These are phyloP conservation scores for Candida bentonensis DNA, from an alignment of 805 yeast species.

Conservation along the genomic window DNA sequence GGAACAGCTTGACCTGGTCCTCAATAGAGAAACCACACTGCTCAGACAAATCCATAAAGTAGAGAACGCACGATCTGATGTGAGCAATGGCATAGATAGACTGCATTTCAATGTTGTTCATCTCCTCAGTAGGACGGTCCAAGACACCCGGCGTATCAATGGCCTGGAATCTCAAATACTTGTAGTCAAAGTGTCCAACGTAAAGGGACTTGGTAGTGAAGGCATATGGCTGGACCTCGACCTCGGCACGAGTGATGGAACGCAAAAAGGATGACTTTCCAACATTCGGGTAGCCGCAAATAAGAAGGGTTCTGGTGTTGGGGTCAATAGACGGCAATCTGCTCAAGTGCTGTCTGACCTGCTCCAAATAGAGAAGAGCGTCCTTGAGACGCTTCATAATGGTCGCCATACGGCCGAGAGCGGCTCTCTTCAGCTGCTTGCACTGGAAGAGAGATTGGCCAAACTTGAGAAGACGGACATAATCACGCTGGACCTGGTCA, in stretches of 20 bases:
- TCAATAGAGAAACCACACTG: constrained; percentile 98
- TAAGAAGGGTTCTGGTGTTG: constrained; percentile 90
- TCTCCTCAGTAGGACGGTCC: constrained; percentile 97
- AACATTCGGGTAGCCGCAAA: constrained; percentile 98
- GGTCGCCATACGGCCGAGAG: constrained; percentile 99
- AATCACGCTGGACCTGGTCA: constrained; percentile 94
- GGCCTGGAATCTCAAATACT: constrained; percentile 94
- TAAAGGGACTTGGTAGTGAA: constrained; percentile 95
- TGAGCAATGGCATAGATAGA: constrained; percentile 98
- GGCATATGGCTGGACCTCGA: constrained; percentile 98
- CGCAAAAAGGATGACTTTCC: constrained; percentile 94
- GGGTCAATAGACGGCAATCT: constrained; percentile 98
- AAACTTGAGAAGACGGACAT: constrained; percentile 82
- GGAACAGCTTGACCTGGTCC: constrained; percentile 94
- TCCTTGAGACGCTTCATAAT: constrained; percentile 91
- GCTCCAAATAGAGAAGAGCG: constrained; percentile 85
- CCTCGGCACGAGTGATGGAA: constrained; percentile 94
- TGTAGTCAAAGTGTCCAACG: constrained; percentile 98
- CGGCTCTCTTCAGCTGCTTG: constrained; percentile 97
- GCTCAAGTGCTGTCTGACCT: constrained; percentile 97
- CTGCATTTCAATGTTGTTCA: constrained; percentile 99
- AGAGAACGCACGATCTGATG: constrained; percentile 87
- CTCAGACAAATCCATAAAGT: constrained; percentile 97
- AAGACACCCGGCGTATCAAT: constrained; percentile 98
- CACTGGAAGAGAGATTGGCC: constrained; percentile 98